Percentiles rank a stretch among this genome's conserved stretches.
phyloP scores from a whole-genome alignment of 2,329 filamentous ascomycete species.

The Penicillium polonicum region DNA sequence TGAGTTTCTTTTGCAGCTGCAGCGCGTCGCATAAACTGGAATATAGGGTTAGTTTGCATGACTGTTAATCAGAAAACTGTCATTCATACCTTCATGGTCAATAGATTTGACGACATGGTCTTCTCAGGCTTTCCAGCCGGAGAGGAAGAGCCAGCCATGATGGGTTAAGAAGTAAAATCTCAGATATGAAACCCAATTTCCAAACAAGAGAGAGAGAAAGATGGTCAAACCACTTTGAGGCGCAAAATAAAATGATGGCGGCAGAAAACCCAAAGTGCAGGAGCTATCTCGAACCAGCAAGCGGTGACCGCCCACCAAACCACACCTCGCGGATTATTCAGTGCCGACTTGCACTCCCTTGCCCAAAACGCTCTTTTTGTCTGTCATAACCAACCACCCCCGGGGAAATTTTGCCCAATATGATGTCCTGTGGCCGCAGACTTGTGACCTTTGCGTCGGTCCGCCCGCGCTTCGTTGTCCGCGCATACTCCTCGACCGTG shows the following conservation, averaged over 20 bases:
- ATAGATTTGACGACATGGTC: conserved; percentile 79
- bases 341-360: conserved; percentile 14
- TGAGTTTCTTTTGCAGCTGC: conserved; percentile 55
- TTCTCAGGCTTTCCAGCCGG: conserved; percentile 59
- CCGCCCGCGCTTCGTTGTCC: conserved; percentile 33
- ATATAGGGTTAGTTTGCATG: neutral
- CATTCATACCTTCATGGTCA: conserved; percentile 74
- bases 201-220: neutral
- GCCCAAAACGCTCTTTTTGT: conserved; percentile 20
- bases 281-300: conserved; percentile 8
- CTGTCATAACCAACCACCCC: conserved; percentile 20
- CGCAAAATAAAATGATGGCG: conserved; percentile 12
- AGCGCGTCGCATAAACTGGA: conserved; percentile 84
- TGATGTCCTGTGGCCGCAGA: conserved; percentile 48
- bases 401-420: conserved; percentile 31
- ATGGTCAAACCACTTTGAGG: neutral
- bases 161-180: neutral
- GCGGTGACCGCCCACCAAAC: conserved; percentile 29
- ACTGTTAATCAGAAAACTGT: neutral
- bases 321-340: conserved; percentile 33
- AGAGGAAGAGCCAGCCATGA: conserved; percentile 42
- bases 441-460: conserved; percentile 48
- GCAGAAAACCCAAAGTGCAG: conserved; percentile 23
- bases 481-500: conserved; percentile 47
- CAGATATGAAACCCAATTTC: neutral